A percentile compares a stretch with the other conserved stretches of the same genome.
Conservation (phyloP, 2,329 filamentous ascomycete species). For the Zasmidium angulare region DNA sequence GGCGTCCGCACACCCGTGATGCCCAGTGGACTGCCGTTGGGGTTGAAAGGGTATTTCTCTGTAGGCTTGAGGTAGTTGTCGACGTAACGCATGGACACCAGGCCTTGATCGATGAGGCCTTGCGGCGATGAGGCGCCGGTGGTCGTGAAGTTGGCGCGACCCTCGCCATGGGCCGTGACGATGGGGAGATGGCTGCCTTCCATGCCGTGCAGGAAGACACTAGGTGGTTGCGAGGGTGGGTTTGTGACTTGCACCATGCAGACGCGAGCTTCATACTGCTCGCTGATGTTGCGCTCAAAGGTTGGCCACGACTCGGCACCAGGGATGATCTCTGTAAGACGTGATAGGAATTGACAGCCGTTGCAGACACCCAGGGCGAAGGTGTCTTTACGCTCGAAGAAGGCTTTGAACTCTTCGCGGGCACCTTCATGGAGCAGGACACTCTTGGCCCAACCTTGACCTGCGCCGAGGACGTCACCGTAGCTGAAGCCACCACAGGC, state of each 20-base stretch:
- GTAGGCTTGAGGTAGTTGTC: conserved; percentile 77
- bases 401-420: conserved; percentile 74
- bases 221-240: conserved; percentile 51
- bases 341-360: conserved; percentile 90
- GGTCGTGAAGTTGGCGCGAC: conserved; percentile 64
- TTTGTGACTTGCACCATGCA: conserved; percentile 81
- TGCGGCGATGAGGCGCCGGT: conserved; percentile 48
- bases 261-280: conserved; percentile 87
- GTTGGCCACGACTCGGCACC: conserved; percentile 80
- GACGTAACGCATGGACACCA: conserved; percentile 78
- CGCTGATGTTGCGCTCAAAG: conserved; percentile 79
- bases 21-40: conserved; percentile 78
- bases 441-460: conserved; percentile 92
- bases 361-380: conserved; percentile 96
- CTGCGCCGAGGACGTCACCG: conserved; percentile 88
- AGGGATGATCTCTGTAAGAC: conserved; percentile 79
- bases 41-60: conserved; percentile 84
- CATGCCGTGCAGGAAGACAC: conserved; percentile 93
- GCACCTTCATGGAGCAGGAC: conserved; percentile 79
- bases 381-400: conserved; percentile 86
- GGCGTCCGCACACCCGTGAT: conserved; percentile 76
- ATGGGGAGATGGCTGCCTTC: conserved; percentile 77
- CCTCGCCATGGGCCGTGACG: conserved; percentile 87
- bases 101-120: conserved; percentile 61
- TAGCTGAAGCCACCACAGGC: conserved; percentile 98